These are phyloP conservation scores for Hyphopichia homilentoma DNA, from an alignment of 805 yeast genomes.

Conservation along the genomic window DNA sequence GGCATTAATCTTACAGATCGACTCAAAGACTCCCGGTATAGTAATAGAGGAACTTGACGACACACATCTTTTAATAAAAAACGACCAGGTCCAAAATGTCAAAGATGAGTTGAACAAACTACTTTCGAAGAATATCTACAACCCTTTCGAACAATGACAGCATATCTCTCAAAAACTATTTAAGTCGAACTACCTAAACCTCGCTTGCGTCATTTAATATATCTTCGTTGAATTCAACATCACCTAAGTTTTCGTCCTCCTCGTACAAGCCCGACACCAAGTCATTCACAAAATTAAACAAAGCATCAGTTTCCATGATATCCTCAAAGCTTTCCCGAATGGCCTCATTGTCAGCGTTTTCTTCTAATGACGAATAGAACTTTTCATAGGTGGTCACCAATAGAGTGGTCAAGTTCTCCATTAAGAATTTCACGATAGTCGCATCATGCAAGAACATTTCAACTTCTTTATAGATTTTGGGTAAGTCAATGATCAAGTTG, in stretches of 20 bases:
- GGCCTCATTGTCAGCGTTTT: constrained; percentile 15
- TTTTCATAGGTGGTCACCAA: constrained; percentile 54
- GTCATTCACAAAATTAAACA: constrained; percentile 47
- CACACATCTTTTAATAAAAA: constrained; percentile 80
- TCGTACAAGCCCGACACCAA: constrained; percentile 20
- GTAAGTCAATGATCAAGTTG: constrained; percentile 51
- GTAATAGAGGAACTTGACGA: constrained; percentile 79
- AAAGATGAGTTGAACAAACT: constrained; percentile 73
- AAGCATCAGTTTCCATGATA: constrained; percentile 62
- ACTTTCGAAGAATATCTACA: constrained; percentile 78
- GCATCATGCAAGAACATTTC: constrained; percentile 53
- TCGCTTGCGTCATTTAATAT: constrained; percentile 18
- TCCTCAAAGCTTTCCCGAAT: constrained; percentile 36
- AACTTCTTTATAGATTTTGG: constrained; percentile 52
- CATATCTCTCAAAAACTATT: background rate
- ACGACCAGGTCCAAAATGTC: constrained; percentile 68
- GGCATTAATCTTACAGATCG: constrained; percentile 81
- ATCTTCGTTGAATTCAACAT: constrained; percentile 20
- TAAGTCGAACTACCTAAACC: constrained; percentile 4
- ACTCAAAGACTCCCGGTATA: constrained; percentile 70
- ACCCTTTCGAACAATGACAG: constrained; percentile 74
- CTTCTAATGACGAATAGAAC: constrained; percentile 36
- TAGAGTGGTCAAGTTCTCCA: constrained; percentile 41
- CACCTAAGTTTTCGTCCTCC: constrained; percentile 9
- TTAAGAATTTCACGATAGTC: constrained; percentile 32